Base-by-base conservation (phyloP, 371 early-diverging fungal species). In the Mucor circinelloides region DNA sequence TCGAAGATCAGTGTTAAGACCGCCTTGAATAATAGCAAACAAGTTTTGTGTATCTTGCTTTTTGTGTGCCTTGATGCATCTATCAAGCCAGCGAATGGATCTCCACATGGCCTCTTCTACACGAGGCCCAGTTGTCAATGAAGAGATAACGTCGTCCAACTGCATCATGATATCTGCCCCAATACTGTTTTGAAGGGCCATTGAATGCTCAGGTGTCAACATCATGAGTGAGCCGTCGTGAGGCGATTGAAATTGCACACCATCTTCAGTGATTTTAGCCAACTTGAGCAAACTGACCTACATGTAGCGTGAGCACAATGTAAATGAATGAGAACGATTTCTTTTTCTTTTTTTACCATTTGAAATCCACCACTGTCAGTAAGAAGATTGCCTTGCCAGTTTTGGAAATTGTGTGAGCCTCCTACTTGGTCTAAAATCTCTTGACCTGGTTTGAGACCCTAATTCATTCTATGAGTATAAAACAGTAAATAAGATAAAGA, bases 141-240 rank as follows among this genome's bases (percentile, higher is more conserved):
- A 94, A 23, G 95, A 93, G 4, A 97, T 95, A 17, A 98, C 98
- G 79, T 98, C 97, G 75, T 98, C 98, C 62, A 98, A 77, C 74
- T 97, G 99, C 98, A 98, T 97, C 84, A 97, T 95, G 54, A 98
- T 97, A 80, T 97, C 99, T 2, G 97, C 94, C 19, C 96, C 97
- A 70, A 98, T 94, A n/a, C 89, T 86, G 77, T 94, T 96, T 75
- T 98, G 99, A 70, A 97, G 83, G 8, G 86, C 84, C 78, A 97
- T 96, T 10, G 96, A 95, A 68, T 95, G 91, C 69, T 98, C 98
- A 2, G 99, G 98, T n/a, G 97, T 97, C 74, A 97, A 82, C 75
- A 97, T 79, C 89, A 94, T 94, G 63, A 83, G 73, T 13, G 90
- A 88, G 40, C 89, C 91, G 62, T 94, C 93, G 61, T 94, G 91